Evolutionary conservation across 768 basidiomycete species (phyloP), one percentile per base, ranked within the genome.

Genomic region (Leccinum broughii): DNA sequence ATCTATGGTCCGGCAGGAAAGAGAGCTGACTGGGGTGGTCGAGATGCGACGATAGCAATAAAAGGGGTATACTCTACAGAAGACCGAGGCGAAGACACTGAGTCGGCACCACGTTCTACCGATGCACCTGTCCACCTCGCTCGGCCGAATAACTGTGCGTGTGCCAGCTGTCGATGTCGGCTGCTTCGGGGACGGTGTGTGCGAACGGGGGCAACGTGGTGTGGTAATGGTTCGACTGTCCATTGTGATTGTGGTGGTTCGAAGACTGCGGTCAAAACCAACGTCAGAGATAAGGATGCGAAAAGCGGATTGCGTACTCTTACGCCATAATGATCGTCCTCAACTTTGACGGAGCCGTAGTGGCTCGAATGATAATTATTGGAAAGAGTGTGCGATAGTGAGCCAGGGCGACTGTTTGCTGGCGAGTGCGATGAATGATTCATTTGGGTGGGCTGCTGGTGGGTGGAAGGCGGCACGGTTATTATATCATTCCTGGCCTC

Each of bases 371-470:
- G 79, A 28, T 81, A 77, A 61, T 75, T 80, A 48, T 66, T 76
- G 24, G 80, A 63, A 30, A 83, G 70, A 1, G 68, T 63, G 60
- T 74, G 75, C 0, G 80, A 71, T 44, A 81, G 59, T 11, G 75
- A 73, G 20, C 77, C 69, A 0, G 81, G 76, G 24, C 82, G 81
- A 49, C 84, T 83, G 51, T 80, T 79, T 14, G 78, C 73, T 13
- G 83, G 78, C 24, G 83, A 79, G 56, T 80, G 81, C 24, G 83
- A 73, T 9, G 82, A 73, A 35, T 82, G 76, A 76, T 88, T 87
- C 78, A 89, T 85, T 75, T 85, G 84, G 61, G 83, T 76, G 68
- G 88, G 88, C 87, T 89, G 78, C 77, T 79, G 74, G 73, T 76
- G 72, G 75, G 71, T 65, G 72, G 72, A 79, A 72, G 10, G 44